These are phyloP conservation scores for Syncephalastrum contaminatum DNA, from an alignment of 371 early-diverging fungal species.

Conservation along the genomic window DNA sequence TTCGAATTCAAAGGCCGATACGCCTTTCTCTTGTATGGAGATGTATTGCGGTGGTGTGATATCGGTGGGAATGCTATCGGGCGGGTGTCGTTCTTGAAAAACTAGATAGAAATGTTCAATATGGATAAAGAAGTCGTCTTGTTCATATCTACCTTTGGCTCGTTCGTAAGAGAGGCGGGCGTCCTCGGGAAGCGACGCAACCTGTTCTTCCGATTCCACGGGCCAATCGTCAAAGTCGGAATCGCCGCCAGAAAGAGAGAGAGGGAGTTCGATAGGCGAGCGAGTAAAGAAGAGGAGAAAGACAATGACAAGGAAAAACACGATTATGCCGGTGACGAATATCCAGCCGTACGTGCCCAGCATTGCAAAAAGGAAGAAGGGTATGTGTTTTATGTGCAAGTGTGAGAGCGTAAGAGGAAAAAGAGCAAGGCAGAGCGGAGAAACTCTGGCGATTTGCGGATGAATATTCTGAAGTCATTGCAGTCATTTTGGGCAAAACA, in stretches of 20 bases:
- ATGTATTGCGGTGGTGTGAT: conserved; percentile 62
- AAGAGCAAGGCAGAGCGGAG: too few species aligned
- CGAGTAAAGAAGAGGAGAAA: conserved; percentile 40
- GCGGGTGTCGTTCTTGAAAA: conserved; percentile 59
- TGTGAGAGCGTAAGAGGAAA: too few species aligned
- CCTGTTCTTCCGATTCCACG: conserved; percentile 34
- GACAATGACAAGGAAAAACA: conserved; percentile 32
- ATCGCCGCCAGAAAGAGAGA: conserved; percentile 23
- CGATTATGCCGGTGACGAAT: conserved; percentile 34
- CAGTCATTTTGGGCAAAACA: too few species aligned
- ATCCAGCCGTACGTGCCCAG: conserved; percentile 30
- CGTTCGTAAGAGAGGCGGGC: conserved; percentile 43
- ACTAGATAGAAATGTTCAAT: conserved; percentile 13
- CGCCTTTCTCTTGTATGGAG: conserved; percentile 83
- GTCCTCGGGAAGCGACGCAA: conserved; percentile 40
- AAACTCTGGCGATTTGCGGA: too few species aligned
- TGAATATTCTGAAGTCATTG: too few species aligned
- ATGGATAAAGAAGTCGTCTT: too few species aligned
- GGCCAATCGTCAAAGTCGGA: conserved; percentile 36
- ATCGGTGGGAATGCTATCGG: conserved; percentile 60
- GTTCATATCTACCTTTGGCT: conserved; percentile 49
- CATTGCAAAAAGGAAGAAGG: conserved; percentile 14
- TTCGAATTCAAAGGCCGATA: conserved; percentile 82
- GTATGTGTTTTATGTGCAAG: too few species aligned
- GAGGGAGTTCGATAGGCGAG: conserved; percentile 29